Evolutionary conservation across 2,329 filamentous ascomycete genomes (phyloP), one percentile per base, ranked within the genome.

Genomic region (Elsinoe australis): DNA sequence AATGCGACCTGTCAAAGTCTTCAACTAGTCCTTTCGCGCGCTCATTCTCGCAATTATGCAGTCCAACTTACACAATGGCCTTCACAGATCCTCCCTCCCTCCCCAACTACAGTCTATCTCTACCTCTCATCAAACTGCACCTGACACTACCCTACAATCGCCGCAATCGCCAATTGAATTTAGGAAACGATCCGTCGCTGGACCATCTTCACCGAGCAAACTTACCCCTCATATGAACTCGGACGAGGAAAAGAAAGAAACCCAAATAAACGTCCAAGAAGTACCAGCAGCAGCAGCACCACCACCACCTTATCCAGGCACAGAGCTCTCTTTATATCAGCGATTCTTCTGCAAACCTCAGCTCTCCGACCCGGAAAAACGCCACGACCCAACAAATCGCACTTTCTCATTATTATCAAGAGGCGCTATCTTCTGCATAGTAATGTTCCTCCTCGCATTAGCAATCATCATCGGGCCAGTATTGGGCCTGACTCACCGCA

Each of bases 381-480:
- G 38, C 9, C 17, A 50, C 15, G 26, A 44, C 21, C 18, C 47
- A 8, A 28, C 17, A 14, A 49, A 42, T 15, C 44, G 54, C 34
- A 51, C 49, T 6, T 61, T 62, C 51, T 57, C 59, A 1, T 55
- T 61, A 36, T 51, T 56, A 2, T 60, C 59, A 8, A 51, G 52
- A 22, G 58, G 60, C 10, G 52, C 52, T 19, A 9, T 61, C 14
- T 33, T 56, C 2, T 14, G 49, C 4, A 39, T 32, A 3, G 44
- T 50, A 9, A 17, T 55, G 1, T 21, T 57, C 18, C 32, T 56
- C 18, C 14, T 59, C 10, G 34, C 56, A n/a, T 38, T 61, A 4
- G 32, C 57, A 19, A 56, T 49, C 9, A 51, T 57, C 21, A 50
- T 61, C 8, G 56, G 52, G 3, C 55, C 55, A 2, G 56, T 57